Conservation (phyloP, 2,329 filamentous ascomycete species). For the Fusarium sp. region DNA sequence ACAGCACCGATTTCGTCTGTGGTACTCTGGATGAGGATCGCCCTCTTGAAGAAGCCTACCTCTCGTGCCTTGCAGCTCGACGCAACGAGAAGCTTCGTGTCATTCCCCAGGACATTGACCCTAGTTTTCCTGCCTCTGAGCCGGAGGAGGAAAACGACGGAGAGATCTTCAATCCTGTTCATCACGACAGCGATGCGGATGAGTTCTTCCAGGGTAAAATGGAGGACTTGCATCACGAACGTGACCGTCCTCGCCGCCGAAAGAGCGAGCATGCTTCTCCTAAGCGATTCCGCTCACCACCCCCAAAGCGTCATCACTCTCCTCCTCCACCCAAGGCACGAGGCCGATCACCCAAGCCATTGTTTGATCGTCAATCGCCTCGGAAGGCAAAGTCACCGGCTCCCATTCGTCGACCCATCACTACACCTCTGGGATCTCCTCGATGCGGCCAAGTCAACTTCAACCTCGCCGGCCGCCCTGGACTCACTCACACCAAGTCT, state of each 20-base stretch:
- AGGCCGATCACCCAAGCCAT: constrained; percentile 64
- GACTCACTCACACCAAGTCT: constrained; percentile 84
- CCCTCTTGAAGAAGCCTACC: constrained; percentile 92
- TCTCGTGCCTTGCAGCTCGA: constrained; percentile 84
- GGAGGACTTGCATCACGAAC: constrained; percentile 73
- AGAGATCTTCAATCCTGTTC: constrained; percentile 69
- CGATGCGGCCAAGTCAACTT: constrained; percentile 56
- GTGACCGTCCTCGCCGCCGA: constrained; percentile 63
- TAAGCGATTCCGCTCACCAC: constrained; percentile 61
- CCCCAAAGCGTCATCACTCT: constrained; percentile 55
- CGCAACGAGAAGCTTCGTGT: constrained; percentile 83
- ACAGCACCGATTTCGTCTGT: constrained; percentile 99
- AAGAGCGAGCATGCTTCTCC: constrained; percentile 64
- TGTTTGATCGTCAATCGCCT: constrained; percentile 78
- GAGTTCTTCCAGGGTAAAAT: constrained; percentile 79
- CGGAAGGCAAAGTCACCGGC: constrained; percentile 78
- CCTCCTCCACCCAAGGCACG: constrained; percentile 60
- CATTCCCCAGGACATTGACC: constrained; percentile 97
- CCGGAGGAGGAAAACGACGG: constrained; percentile 87
- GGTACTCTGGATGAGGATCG: constrained; percentile 96
- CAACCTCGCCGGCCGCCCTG: constrained; percentile 68
- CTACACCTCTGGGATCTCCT: constrained; percentile 57
- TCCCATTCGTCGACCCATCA: constrained; percentile 68
- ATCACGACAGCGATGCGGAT: constrained; percentile 75
- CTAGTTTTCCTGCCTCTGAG: constrained; percentile 95